Base-by-base conservation (phyloP, 139 green algal species). In the Micractinium sp. region DNA sequence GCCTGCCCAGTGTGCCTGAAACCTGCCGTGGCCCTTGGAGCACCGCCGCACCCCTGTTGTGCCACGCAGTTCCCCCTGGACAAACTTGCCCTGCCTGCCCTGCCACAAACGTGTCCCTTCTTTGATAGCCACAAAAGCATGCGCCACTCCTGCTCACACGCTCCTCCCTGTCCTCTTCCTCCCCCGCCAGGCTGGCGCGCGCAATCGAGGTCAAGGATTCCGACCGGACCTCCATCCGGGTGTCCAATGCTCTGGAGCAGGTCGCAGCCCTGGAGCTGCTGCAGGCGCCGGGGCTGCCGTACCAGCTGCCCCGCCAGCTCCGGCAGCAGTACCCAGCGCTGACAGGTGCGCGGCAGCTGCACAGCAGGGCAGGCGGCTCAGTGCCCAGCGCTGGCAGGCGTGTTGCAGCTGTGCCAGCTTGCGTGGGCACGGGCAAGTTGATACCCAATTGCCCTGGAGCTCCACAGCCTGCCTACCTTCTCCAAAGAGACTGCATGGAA, bases 211-310 rank as follows among this genome's bases (percentile, higher is more conserved):
- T 74, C 18, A 92, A 93, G 39, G 92, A 95, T 83, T 38, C 92
- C 27, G 92, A 93, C 81, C 90, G 85, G 4, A 91, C 88, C 2
- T 91, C 87, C 27, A 36, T 91, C 23, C 77, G 92, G 0, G 90
- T 94, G 39, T 84, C 89, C 1, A 90, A 95, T 12, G 86, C 91
- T 0, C 92, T 99, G 81, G 89, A 90, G 66, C 56, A 80, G 20
- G 91, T 98, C 20, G 91, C 92, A 3, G 61, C 90, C 9, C 90
- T 99, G 89, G 96, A 98, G 91, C 89, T 99, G 29, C 77, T 98
- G 89, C 93, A 97, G 91, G 93, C 95, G 7, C 94, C 95, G 0
- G 96, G 94, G 0, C 90, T 98, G 75, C 89, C 94, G 15, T 97
- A 91, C 83, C 88, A 85, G 60, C 77, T 97, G 36, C 94, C 93